Evolutionary conservation across 2,329 filamentous ascomycete genomes (phyloP), one percentile per base, ranked within the genome.

Genomic region (Madurella fahalii): DNA sequence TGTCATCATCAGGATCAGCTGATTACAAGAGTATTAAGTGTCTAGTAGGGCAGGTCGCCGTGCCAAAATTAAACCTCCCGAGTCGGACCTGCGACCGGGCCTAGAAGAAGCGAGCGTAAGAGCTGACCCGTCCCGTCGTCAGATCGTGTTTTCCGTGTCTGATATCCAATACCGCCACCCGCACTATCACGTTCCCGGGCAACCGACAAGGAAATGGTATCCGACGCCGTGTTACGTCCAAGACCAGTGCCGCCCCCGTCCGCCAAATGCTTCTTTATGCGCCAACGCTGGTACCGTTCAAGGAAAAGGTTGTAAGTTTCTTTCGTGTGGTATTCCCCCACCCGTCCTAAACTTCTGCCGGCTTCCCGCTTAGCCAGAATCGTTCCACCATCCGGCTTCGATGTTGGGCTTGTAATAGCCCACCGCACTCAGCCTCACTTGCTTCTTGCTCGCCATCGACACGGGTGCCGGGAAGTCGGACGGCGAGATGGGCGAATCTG

Each of bases 381-480:
- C 60, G 4, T 58, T 60, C 66, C 64, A 69, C 64, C 63, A 65
- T 7, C 63, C 62, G 1, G 58, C 59, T 47, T 66, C 67, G 41
- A 64, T 54, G 25, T 61, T 58, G 3, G 62, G 58, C 25, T 61
- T 61, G 43, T 58, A 60, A 16, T 55, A 58, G 2, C 70, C 70
- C n/a, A 72, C 69, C 2, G 70, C 70, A 42, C 70, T 72, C 58
- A 72, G 63, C 43, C 70, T 61, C 15, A 69, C 64, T 15, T 66
- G 65, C 54, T 68, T 68, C 57, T 69, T 72, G n/a, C 64, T 62
- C 31, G 63, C 65, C 46, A 65, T 61, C 17, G 65, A 56, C 40
- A 61, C 52, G 25, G 59, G 57, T 39, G 58, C 43, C 13, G 63
- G 59, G 16, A 59, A 57, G 18, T 61, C 62, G 8, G 32, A 52